These are phyloP conservation scores for Russula sp. DNA, from an alignment of 768 basidiomycete genomes.

Conservation along the genomic window DNA sequence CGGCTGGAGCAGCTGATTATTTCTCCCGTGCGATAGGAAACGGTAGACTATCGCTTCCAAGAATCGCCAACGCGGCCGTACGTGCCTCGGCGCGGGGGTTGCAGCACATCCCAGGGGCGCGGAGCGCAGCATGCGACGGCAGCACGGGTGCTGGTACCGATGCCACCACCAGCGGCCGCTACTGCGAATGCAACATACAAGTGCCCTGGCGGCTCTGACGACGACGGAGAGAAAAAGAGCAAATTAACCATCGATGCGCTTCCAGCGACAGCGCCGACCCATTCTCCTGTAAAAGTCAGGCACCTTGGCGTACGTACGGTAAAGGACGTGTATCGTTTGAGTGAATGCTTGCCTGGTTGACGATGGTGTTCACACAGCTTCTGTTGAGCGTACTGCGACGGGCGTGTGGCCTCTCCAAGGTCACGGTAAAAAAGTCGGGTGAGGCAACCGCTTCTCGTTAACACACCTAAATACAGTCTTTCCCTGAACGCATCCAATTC, in stretches of 20 bases:
- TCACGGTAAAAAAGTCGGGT: neutral
- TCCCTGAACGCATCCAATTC: too few species aligned
- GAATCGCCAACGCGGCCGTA: conserved; percentile 1
- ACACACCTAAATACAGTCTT: too few species aligned
- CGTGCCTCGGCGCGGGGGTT: conserved; percentile 10
- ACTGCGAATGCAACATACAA: neutral
- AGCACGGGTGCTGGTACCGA: neutral
- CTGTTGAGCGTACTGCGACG: too few species aligned
- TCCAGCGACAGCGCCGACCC: too few species aligned
- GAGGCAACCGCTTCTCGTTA: too few species aligned
- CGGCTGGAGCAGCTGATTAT: too few species aligned
- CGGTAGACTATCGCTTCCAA: conserved; percentile 14
- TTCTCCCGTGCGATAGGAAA: neutral
- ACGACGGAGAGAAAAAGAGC: neutral
- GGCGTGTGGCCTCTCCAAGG: neutral
- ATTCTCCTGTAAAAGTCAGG: too few species aligned
- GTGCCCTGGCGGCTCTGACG: neutral
- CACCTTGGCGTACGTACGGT: too few species aligned
- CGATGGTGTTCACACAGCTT: too few species aligned
- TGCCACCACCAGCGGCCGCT: neutral
- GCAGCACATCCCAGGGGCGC: neutral
- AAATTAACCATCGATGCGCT: too few species aligned
- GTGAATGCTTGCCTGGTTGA: too few species aligned
- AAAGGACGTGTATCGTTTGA: too few species aligned
- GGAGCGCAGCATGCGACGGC: neutral